Base-by-base conservation (phyloP, 768 basidiomycete genomes). In the Tricholoma flavovirens region DNA sequence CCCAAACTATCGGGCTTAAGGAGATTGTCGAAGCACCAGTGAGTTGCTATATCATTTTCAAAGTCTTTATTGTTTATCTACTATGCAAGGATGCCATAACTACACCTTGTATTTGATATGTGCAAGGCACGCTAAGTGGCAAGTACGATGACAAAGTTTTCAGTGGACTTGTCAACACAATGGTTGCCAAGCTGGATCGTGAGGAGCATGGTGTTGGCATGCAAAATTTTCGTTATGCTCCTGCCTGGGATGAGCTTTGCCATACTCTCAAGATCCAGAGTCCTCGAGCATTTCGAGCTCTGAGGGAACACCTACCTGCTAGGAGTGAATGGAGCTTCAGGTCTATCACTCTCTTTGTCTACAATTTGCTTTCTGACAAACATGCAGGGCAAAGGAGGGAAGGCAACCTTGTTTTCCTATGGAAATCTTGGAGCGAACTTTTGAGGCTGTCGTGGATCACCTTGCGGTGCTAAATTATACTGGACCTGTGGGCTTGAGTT, bases 351-450 rank as follows among this genome's bases (percentile, higher is more conserved):
- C 6, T 36, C 35, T 6, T 12, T n/a, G n/a, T n/a, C n/a, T n/a
- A n/a, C n/a, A n/a, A n/a, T n/a, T n/a, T n/a, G n/a, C n/a, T n/a
- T n/a, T n/a, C n/a, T n/a, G n/a, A n/a, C n/a, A n/a, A n/a, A n/a
- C n/a, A n/a, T n/a, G n/a, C n/a, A n/a, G n/a, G 14, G 14, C 40
- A 19, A 42, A n/a, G 17, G 40, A 42, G 17, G 40, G n/a, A 42
- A 5, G 40, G 17, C 40, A 42, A 42, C 21, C 21, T 45, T 11
- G 22, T 5, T 67, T 73, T 54, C 66, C 62, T 0, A 55, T 63
- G 26, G 55, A 43, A 1, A 67, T 72, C 14, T n/a, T n/a, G n/a
- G n/a, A n/a, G n/a, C n/a, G n/a, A n/a, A n/a, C n/a, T n/a, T n/a
- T n/a, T n/a, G n/a, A n/a, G n/a, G n/a, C n/a, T n/a, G n/a, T n/a